Conservation (phyloP, 2,329 filamentous ascomycete species). For the Apiospora pterosperma region DNA sequence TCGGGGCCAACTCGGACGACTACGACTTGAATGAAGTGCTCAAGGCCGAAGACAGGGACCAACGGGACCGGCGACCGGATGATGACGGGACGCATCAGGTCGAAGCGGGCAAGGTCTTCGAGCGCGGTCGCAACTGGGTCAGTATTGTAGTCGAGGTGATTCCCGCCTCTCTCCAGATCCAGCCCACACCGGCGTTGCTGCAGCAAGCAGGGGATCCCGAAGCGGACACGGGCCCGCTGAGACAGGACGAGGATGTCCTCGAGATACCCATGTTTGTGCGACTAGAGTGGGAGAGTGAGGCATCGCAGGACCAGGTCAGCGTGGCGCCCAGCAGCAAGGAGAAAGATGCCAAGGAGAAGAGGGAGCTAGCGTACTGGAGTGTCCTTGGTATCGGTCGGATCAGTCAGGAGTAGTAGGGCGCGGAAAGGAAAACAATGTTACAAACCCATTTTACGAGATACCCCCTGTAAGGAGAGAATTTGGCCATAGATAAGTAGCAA, state of each 20-base stretch:
- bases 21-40: conserved; percentile 86
- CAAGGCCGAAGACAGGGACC: conserved; percentile 44
- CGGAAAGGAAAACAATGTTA: conserved; percentile 12
- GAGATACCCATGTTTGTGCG: conserved; percentile 95
- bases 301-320: conserved; percentile 60
- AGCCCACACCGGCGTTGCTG: conserved; percentile 26
- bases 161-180: conserved; percentile 51
- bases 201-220: conserved; percentile 30
- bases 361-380: conserved; percentile 94
- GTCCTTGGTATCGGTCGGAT: conserved; percentile 86
- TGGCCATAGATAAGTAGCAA: background rate
- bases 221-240: conserved; percentile 42
- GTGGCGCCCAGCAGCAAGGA: conserved; percentile 50
- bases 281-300: conserved; percentile 81
- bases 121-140: conserved; percentile 89
- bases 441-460: background rate
- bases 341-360: conserved; percentile 68
- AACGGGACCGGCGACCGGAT: conserved; percentile 32
- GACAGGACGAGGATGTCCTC: conserved; percentile 61
- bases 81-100: conserved; percentile 52
- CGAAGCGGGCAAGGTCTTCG: conserved; percentile 95
- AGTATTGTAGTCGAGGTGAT: conserved; percentile 91
- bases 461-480: background rate
- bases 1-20: conserved; percentile 87
- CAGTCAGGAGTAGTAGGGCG: conserved; percentile 41